Evolutionary conservation across 2,329 filamentous ascomycete genomes (phyloP), one percentile per base, ranked within the genome.

Genomic region (Colletotrichum camelliae): DNA sequence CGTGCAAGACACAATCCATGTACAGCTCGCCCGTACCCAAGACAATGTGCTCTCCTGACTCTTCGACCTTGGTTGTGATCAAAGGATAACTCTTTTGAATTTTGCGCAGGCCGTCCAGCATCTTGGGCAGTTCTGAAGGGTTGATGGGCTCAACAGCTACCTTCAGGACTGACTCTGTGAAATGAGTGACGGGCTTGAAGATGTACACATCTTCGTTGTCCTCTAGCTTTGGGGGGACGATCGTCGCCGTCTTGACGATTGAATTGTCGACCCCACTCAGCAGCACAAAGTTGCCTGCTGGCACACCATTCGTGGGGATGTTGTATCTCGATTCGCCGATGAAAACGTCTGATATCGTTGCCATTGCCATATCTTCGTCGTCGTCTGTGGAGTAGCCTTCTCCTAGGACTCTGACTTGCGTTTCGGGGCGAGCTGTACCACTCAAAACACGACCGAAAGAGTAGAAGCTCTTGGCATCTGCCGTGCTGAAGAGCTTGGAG

Each of bases 1-100:
- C 97, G 84, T 99, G 97, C 61, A 99, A 89, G 5, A 99, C 96
- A 81, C 97, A 99, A 84, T 99, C 97, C 96, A 99, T 98, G 87
- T 99, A 99, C n/a, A 99, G 89, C 84, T 99, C 97, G 76, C 97
- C 97, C 1, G 97, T 99, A 29, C 97, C 97, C 6, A 99, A 91
- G 62, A 99, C 90, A 78, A 99, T 94, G 82, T 99, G 97, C 85
- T 99, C 97, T 67, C 97, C 97, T 2, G 96, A 98, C 85, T 99
- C 97, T 84, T 99, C 97, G 5, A 99, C 97, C 84, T 98, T 98
- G 6, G 97, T 99, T 15, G 94, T 95, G 80, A 98, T 95, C 31
- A 99, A 90, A 35, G 97, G 97, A 80, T 98, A 99, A 80, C 95
- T 98, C 85, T 99, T 99, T 89, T 98, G 98, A 85, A 99, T 94